Evolutionary conservation across 768 basidiomycete species (phyloP), one percentile per base, ranked within the genome.

Genomic region (Hypholoma sublateritium): DNA sequence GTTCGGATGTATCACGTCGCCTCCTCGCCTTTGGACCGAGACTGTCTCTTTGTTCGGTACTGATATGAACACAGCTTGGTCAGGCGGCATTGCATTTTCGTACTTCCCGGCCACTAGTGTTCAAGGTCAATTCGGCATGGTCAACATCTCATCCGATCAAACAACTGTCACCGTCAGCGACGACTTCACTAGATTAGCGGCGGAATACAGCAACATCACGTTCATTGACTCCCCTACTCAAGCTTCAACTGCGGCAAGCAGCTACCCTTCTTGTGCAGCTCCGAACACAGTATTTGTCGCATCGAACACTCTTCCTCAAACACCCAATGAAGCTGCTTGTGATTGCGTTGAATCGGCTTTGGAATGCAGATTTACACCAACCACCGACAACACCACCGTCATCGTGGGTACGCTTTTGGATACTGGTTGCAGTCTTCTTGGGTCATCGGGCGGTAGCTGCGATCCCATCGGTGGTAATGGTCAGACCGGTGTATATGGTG

Each of bases 41-140:
- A 83, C 85, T 13, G 77, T 70, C 46, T 83, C 87, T 24, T 77
- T 96, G 24, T 91, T 91, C 69, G 81, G 88, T 58, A 68, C 80
- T 11, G 71, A 88, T 6, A 91, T 95, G 83, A 80, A 86, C 17
- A 72, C 85, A 54, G 85, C 88, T 49, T 96, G 89, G 86, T 93
- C 91, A 32, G 95, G 95, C 59, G 94, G 91, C 51, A 62, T 96
- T 52, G 93, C 94, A 3, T 93, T 93, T 71, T 88, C 87, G 48
- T 96, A 95, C 72, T 95, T 96, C 82, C 89, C 91, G 1, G 91
- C 91, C 17, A 46, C 66, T n/a, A 87, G 87, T 61, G 82, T 78
- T 7, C 75, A 79, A 51, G 91, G 91, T 49, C 75, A 88, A 63
- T 97, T 91, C 61, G 95, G 95, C 22, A 89, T 96, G 80, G 89